Base-by-base conservation (phyloP, 441 rosid species). In the Pelargonium australe region DNA sequence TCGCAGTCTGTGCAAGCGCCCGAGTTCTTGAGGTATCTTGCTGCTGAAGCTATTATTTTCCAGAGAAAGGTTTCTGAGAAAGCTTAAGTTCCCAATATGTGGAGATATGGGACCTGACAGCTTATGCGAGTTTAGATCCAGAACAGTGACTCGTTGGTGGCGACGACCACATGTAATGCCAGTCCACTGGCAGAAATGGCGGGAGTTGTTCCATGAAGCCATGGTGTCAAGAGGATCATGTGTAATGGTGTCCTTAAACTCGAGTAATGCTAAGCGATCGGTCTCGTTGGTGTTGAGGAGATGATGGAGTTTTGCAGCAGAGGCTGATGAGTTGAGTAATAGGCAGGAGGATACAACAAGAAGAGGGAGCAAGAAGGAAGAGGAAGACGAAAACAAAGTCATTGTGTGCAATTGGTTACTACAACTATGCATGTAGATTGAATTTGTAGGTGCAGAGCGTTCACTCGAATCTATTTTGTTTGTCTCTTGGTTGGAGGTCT, bases 11-110 rank as follows among this genome's bases (percentile, higher is more conserved):
- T 1, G 12, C 55, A 73, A 55, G 0, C 2, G 69, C 14, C 72
- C 69, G 2, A 73, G 2, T 34, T 73, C 65, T 2, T 28, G 49
- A n/a, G 76, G 72, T 25, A 73, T 73, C 25, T 57, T 23, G 11
- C 23, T 9, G 43, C 10, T 7, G 47, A 73, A 41, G 45, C 58
- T 64, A 9, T 74, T 74, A 4, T 64, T 62, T n/a, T 28, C 10
- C 0, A 74, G 67, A 20, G 0, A 0, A 4, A 72, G 3, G 0
- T 3, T 45, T 55, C 19, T 57, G 2, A 76, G 63, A 5, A 76
- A 76, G 70, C 75, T 71, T 5, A 76, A 62, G 7, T 76, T 76
- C 14, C 79, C 79, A 0, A 76, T 72, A 64, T 64, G 55, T 4
- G 75, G 64, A 43, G 79, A 65, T 25, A 76, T 64, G 37, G 67